Percentiles rank a stretch among this genome's conserved stretches.
Conservation (phyloP, 2,329 filamentous ascomycete species). For the Trichoderma pleuroti region DNA sequence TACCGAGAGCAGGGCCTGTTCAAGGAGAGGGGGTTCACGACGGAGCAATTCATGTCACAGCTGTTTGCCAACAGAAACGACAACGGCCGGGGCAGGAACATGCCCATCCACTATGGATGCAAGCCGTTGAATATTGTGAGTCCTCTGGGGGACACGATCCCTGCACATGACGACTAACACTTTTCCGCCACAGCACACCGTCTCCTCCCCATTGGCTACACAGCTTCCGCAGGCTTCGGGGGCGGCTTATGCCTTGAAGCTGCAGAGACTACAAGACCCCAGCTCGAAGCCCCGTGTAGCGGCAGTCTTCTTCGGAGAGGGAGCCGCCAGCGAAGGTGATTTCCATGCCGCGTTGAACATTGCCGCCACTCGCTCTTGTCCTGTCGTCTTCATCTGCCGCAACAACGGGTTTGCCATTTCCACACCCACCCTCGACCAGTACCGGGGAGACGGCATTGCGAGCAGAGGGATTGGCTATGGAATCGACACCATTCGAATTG, state of each 20-base stretch:
- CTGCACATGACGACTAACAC: neutral
- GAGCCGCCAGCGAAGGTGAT: conserved; percentile 84
- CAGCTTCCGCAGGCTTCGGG: conserved; percentile 87
- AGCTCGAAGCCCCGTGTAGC: conserved; percentile 65
- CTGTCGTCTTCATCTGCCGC: conserved; percentile 83
- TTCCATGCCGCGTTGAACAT: conserved; percentile 92
- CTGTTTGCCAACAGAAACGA: conserved; percentile 86
- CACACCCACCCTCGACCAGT: conserved; percentile 85
- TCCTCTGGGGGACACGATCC: conserved; percentile 17
- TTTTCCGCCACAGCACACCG: conserved; percentile 61
- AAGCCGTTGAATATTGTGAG: conserved; percentile 76
- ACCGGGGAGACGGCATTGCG: conserved; percentile 86
- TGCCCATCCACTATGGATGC: conserved; percentile 96
- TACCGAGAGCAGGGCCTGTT: conserved; percentile 94
- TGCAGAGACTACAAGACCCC: conserved; percentile 71
- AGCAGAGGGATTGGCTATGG: conserved; percentile 84
- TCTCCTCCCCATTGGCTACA: conserved; percentile 78
- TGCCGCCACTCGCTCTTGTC: conserved; percentile 82
- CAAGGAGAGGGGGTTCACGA: conserved; percentile 79
- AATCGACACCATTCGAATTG: conserved; percentile 88
- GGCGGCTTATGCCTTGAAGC: conserved; percentile 81
- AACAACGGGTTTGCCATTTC: conserved; percentile 93
- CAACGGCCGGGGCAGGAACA: conserved; percentile 77
- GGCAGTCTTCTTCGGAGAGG: conserved; percentile 86
- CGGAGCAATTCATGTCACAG: conserved; percentile 92